These are phyloP conservation scores for Chytridium lagenaria DNA, from an alignment of 371 early-diverging fungal genomes.

Conservation along the genomic window DNA sequence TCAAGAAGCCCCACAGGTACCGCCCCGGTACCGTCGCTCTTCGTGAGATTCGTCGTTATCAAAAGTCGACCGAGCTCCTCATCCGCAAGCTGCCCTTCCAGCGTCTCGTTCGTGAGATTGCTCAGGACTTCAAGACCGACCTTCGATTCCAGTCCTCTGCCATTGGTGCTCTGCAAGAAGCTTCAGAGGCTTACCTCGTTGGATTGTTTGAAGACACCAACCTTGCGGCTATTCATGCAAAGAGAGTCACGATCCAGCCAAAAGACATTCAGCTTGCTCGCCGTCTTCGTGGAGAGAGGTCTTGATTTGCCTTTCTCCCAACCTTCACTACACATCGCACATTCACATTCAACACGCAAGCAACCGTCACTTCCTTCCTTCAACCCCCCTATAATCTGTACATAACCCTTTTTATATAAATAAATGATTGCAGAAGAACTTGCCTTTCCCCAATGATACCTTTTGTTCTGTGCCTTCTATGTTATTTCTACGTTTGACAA, in stretches of 20 bases:
- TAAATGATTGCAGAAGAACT: too few species aligned
- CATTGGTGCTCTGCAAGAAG: slow-evolving; percentile 97
- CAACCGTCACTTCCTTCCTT: neutral
- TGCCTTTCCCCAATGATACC: too few species aligned
- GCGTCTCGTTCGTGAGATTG: slow-evolving; percentile 96
- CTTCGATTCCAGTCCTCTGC: slow-evolving; percentile 96
- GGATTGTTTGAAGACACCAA: slow-evolving; percentile 82
- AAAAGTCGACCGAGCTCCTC: slow-evolving; percentile 96
- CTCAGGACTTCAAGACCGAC: slow-evolving; percentile 95
- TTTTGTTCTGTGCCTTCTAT: too few species aligned
- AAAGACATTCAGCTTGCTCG: slow-evolving; percentile 94
- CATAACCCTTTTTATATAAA: too few species aligned
- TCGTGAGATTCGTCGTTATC: slow-evolving; percentile 94
- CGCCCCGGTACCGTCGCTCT: slow-evolving; percentile 72
- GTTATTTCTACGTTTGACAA: too few species aligned
- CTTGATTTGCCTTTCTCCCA: too few species aligned
- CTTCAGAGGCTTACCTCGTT: slow-evolving; percentile 96
- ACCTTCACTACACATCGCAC: too few species aligned
- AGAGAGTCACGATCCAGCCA: slow-evolving; percentile 98
- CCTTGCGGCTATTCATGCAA: slow-evolving; percentile 99
- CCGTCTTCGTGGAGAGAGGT: slow-evolving; percentile 31
- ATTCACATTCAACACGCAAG: neutral
- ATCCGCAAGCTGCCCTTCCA: slow-evolving; percentile 99
- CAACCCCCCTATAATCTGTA: neutral
- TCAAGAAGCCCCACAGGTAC: slow-evolving; percentile 63